These are phyloP conservation scores for Priceomyces castillae DNA, from an alignment of 805 yeast genomes.

Conservation along the genomic window DNA sequence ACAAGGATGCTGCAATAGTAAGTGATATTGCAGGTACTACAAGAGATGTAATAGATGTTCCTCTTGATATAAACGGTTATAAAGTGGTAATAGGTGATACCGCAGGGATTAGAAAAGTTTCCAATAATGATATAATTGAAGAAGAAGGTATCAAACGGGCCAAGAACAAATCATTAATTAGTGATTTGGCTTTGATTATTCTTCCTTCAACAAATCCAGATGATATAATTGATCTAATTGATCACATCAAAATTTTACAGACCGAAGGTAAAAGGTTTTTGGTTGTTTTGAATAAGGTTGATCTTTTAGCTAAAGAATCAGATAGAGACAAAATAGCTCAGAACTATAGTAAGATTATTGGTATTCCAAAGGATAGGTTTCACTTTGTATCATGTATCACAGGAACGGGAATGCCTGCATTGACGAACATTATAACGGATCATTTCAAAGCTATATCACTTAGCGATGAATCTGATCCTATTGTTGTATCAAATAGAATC, in stretches of 20 bases:
- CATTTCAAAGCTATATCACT: conserved; percentile 50
- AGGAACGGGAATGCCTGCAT: conserved; percentile 51
- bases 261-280: conserved; percentile 31
- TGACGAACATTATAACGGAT: conserved; percentile 42
- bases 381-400: conserved; percentile 58
- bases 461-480: conserved; percentile 57
- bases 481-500: conserved; percentile 71
- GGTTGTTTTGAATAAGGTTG: conserved; percentile 60
- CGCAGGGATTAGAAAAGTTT: conserved; percentile 72
- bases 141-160: conserved; percentile 82
- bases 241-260: conserved; percentile 35
- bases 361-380: conserved; percentile 14
- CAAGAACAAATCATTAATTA: conserved; percentile 49
- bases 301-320: conserved; percentile 31
- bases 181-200: conserved; percentile 71
- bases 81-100: conserved; percentile 87
- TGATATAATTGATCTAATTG: conserved; percentile 33
- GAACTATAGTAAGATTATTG: conserved; percentile 10
- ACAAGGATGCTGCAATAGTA: conserved; percentile 84
- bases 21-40: conserved; percentile 93
- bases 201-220: conserved; percentile 44
- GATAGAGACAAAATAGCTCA: neutral
- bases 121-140: conserved; percentile 58
- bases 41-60: conserved; percentile 79
- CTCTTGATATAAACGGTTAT: conserved; percentile 77